phyloP scores from a whole-genome alignment of 495 filamentous ascomycete genomes.

The Trichocladium uniseriatum region DNA sequence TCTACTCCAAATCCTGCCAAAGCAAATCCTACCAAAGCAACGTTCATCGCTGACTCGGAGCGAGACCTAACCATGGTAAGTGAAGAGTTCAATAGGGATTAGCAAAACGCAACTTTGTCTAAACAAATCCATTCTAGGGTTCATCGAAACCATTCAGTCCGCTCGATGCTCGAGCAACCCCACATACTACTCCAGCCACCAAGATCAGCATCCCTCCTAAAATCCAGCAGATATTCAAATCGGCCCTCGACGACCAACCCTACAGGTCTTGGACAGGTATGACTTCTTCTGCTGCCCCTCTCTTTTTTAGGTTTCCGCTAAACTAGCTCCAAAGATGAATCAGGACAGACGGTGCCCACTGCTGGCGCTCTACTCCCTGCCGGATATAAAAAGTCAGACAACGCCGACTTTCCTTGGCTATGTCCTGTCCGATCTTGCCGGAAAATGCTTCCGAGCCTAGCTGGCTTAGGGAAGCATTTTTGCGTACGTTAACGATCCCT shows the following conservation, averaged over 20 bases:
- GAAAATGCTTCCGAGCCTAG: constrained; percentile 10
- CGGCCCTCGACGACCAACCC: constrained; percentile 1
- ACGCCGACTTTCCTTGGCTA: constrained; percentile 21
- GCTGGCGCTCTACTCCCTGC: constrained; percentile 19
- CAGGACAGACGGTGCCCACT: background rate
- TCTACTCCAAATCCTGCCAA: no score
- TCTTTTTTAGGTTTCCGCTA: background rate
- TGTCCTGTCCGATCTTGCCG: constrained; percentile 26
- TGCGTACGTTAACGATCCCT: constrained; percentile 8
- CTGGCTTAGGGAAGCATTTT: constrained; percentile 21
- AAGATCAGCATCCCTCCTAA: background rate
- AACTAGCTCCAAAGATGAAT: background rate
- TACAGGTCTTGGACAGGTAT: constrained; percentile 10
- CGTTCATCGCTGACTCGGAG: no score
- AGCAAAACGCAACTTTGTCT: no score
- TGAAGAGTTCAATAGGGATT: no score
- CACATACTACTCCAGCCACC: background rate
- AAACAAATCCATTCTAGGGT: no score
- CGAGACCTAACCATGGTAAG: no score
- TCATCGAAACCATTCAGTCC: no score
- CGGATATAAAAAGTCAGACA: constrained; percentile 15
- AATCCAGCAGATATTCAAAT: background rate
- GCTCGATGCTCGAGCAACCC: no score
- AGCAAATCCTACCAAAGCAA: no score
- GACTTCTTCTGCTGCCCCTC: background rate